These are phyloP conservation scores for Hepatocystis sp. DNA, from an alignment of 169 alveolate genomes.

Conservation along the genomic window DNA sequence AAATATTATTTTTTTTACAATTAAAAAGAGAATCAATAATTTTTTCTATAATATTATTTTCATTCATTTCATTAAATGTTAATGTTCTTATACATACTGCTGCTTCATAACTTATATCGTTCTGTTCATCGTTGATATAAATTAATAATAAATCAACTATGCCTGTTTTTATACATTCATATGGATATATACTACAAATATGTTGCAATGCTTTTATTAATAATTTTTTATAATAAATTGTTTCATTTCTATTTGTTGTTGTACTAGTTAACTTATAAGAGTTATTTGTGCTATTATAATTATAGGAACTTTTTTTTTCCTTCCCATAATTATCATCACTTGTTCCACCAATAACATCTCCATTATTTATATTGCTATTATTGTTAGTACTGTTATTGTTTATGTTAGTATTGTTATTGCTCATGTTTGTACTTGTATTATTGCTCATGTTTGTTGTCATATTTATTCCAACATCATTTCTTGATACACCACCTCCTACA, in stretches of 20 bases:
- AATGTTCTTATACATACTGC: constrained; percentile 79
- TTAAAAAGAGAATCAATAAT: constrained; percentile 65
- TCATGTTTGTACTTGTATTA: too few relatives aligned
- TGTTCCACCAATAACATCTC: background rate
- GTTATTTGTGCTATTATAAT: too few relatives aligned
- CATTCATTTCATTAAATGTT: constrained; percentile 7
- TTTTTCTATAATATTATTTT: constrained; percentile 37
- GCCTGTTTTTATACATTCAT: constrained; percentile 68
- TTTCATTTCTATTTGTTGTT: constrained; percentile 75
- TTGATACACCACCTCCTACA: background rate
- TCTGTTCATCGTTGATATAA: constrained; percentile 76
- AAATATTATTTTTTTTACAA: constrained; percentile 59
- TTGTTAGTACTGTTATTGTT: background rate
- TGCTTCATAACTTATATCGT: constrained; percentile 79
- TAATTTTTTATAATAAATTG: constrained; percentile 75
- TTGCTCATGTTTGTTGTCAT: too few relatives aligned
- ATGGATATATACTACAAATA: constrained; percentile 79
- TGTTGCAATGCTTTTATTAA: constrained; percentile 81
- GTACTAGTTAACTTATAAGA: background rate
- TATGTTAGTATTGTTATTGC: too few relatives aligned
- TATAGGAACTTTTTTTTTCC: too few relatives aligned
- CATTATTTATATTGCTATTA: background rate
- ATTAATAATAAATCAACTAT: constrained; percentile 77
- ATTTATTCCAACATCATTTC: too few relatives aligned
- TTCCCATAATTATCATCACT: too few relatives aligned